phyloP scores from a whole-genome alignment of 306 rosid species.

The Canavalia gladiata region DNA sequence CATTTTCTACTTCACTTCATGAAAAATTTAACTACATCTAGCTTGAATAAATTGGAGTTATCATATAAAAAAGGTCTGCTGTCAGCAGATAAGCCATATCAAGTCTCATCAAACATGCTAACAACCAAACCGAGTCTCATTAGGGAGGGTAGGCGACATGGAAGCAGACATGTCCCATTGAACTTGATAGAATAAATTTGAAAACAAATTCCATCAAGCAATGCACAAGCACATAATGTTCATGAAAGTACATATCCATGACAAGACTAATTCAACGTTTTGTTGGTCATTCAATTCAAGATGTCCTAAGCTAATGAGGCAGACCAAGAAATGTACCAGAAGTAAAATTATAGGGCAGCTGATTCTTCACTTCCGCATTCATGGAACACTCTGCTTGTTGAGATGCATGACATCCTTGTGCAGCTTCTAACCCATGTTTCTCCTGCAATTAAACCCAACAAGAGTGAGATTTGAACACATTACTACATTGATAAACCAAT shows the following conservation, averaged over 20 bases:
- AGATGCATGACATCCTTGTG: conserved; percentile 9
- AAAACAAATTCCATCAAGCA: background rate
- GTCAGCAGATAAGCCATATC: background rate
- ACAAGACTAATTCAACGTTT: background rate
- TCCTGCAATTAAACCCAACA: conserved; percentile 31
- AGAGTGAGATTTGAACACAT: conserved; percentile 5
- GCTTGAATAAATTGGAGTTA: background rate
- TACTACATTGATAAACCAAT: background rate
- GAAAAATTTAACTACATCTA: background rate
- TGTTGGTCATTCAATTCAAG: background rate
- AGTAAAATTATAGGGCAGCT: background rate
- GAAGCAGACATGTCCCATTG: background rate
- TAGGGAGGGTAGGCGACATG: background rate
- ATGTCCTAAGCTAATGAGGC: conserved; percentile 1
- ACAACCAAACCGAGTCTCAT: background rate
- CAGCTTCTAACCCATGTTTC: background rate
- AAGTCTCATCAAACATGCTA: background rate
- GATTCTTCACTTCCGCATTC: conserved; percentile 1
- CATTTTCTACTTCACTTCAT: background rate
- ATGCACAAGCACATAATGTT: background rate
- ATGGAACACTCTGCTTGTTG: background rate
- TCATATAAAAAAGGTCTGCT: background rate
- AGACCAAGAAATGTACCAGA: conserved; percentile 25
- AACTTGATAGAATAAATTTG: conserved; percentile 19
- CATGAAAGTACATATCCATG: background rate